Conservation (phyloP, 2,329 filamentous ascomycete genomes). For the Xylaria sp. region DNA sequence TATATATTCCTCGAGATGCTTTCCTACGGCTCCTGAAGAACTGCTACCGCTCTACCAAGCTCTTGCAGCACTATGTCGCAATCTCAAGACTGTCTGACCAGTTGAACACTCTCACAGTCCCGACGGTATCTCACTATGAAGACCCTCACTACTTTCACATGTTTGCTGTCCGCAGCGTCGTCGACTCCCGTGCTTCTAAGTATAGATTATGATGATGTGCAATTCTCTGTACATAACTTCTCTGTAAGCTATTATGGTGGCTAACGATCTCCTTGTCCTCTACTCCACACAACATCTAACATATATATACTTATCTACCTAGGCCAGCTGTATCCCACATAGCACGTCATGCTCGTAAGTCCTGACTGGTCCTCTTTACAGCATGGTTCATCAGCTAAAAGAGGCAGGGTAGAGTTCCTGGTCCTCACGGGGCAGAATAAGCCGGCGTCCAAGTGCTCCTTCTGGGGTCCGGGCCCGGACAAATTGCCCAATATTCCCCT, state of each 20-base stretch:
- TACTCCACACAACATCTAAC: not conserved
- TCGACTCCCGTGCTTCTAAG: not conserved
- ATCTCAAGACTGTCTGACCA: not conserved
- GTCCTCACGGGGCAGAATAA: not conserved
- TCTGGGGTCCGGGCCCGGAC: conserved; percentile 1
- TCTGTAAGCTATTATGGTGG: not conserved
- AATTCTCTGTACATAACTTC: conserved; percentile 2
- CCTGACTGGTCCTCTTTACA: not conserved
- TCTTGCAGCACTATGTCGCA: not conserved
- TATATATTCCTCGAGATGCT: not conserved
- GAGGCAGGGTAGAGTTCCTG: conserved; percentile 1
- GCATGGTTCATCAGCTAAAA: not conserved
- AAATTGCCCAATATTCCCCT: not conserved
- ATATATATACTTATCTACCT: not conserved
- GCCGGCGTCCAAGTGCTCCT: not conserved
- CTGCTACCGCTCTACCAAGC: not conserved
- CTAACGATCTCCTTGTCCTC: not conserved
- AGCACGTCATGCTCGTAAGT: conserved; percentile 5
- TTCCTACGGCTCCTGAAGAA: not conserved
- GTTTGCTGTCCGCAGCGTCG: not conserved
- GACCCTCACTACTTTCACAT: not conserved
- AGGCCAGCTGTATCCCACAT: conserved; percentile 6
- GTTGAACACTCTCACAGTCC: not conserved
- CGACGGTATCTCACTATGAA: not conserved
- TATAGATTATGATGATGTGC: not conserved